Evolutionary conservation across 306 rosid genomes (phyloP).

Genomic region (Cucurbita maxima): DNA sequence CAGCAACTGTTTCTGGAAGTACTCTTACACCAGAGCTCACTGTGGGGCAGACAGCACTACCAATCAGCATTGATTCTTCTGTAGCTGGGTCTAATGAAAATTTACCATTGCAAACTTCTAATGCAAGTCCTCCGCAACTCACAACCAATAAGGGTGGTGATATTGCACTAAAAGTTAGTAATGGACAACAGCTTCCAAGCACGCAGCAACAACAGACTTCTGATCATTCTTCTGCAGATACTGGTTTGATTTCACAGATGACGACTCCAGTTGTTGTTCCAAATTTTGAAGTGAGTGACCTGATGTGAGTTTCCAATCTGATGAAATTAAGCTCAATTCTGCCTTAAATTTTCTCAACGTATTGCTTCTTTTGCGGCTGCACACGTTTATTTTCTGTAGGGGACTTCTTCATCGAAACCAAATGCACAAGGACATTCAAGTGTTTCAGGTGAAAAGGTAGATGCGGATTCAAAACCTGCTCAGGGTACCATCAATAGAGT

Average conservation of each 20-base stretch:
- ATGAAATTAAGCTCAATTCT: background rate
- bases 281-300: conserved; percentile 35
- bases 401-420: conserved; percentile 9
- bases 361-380: background rate
- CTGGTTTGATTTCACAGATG: conserved; percentile 16
- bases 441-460: conserved; percentile 18
- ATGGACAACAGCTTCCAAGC: conserved; percentile 14
- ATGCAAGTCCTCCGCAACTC: conserved; percentile 13
- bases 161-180: background rate
- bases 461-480: conserved; percentile 22
- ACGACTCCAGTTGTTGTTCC: conserved; percentile 6
- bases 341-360: conserved; percentile 5
- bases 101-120: conserved; percentile 18
- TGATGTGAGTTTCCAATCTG: background rate
- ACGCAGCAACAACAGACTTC: conserved; percentile 19
- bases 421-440: conserved; percentile 16
- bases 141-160: conserved; percentile 1
- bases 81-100: conserved; percentile 12
- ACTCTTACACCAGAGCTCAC: conserved; percentile 14
- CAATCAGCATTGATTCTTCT: conserved; percentile 10
- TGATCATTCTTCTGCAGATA: background rate
- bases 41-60: conserved; percentile 11
- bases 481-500: conserved; percentile 17
- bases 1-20: conserved; percentile 12
- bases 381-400: conserved; percentile 19